Conservation (phyloP, 176 grass and related monocot species). For the Oryza glaberrima region DNA sequence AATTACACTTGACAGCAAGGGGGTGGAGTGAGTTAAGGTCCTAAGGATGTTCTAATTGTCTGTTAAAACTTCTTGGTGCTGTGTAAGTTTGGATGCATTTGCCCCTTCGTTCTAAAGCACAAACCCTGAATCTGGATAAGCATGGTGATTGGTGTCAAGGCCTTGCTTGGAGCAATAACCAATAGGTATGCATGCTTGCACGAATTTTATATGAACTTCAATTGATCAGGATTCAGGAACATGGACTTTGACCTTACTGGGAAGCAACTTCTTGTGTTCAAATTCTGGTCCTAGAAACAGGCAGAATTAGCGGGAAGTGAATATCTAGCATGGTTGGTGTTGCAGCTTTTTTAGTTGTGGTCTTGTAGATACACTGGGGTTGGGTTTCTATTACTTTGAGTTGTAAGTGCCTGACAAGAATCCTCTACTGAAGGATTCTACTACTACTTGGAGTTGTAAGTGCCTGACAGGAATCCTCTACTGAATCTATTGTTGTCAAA, state of each 20-base stretch:
- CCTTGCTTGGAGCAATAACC: slow-evolving; percentile 11
- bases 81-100: background rate
- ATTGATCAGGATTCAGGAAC: background rate
- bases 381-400: slow-evolving; percentile 22
- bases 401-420: slow-evolving; percentile 21
- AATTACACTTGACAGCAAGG: background rate
- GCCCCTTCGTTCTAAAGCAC: background rate
- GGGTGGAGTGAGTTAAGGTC: background rate
- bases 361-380: background rate
- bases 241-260: slow-evolving; percentile 12
- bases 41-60: background rate
- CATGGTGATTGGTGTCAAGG: background rate
- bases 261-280: background rate
- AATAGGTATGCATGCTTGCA: background rate
- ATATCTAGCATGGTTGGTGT: background rate
- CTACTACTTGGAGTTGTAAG: background rate
- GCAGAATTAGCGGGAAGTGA: background rate
- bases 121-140: background rate
- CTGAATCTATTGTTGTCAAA: slow-evolving; percentile 13
- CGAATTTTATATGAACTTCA: background rate
- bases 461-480: slow-evolving; percentile 28
- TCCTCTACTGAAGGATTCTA: slow-evolving; percentile 23
- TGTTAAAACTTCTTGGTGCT: background rate
- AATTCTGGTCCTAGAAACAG: background rate
- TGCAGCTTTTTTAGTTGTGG: slow-evolving; percentile 5